Evolutionary conservation across 306 rosid genomes (phyloP), one percentile per base, ranked within the genome.

Genomic region (Cicer pinnatifidum): DNA sequence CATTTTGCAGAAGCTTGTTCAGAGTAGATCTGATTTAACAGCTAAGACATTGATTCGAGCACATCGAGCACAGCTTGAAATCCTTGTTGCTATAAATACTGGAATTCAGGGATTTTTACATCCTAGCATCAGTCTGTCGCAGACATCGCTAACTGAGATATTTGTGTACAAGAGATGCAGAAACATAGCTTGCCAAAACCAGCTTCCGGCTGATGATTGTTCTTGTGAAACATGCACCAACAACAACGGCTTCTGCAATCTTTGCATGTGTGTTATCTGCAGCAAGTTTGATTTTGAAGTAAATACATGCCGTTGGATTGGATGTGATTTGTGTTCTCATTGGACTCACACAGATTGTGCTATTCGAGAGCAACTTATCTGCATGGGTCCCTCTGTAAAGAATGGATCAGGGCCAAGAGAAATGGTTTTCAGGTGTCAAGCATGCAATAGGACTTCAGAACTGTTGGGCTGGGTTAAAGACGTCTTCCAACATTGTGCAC

Each of bases 261-360:
- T 91, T 71, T 94, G 99, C 85, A 94, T 94, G 97, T 94, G 98
- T 82, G 97, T 88, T 40, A 83, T 89, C 75, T 94, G 99, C 75
- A 94, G 91, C 87, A 94, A 94, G 93, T 94, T 94, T 75, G 99
- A 94, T 81, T 94, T 94, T 78, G 97, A 94, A 89, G 97, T 94
- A 37, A 94, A 91, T 75, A 94, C 99, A 15, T 94, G 99, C 71
- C 96, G 99, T 9, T 94, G 99, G 99, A 83, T 94, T 80, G 97
- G 99, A 66, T 94, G 99, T 80, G 99, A 94, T 80, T 75, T 89
- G 67, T 94, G 98, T 57, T 91, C 96, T 61, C 98, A 94, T 80
- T 94, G 99, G 99, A 91, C 99, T 62, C 99, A 94, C 81, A 94
- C 99, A 1, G 97, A 94, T 78, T 94, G 99, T 82, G 97, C 99